Base-by-base conservation (phyloP, 495 filamentous ascomycete species). In the Aspergillus kassunensis region DNA sequence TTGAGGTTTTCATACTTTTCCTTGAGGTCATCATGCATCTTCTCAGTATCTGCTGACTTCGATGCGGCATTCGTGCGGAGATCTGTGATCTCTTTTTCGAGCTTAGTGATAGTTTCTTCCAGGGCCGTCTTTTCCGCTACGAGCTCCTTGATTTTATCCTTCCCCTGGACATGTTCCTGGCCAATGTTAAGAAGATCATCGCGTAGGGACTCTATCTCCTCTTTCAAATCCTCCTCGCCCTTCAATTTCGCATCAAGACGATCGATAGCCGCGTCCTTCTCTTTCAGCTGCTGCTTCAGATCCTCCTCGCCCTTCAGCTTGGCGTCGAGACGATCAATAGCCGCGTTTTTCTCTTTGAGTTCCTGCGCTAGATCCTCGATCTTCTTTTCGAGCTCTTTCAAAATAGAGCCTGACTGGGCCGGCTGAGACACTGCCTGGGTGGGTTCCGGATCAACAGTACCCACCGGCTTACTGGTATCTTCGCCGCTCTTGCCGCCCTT, bases 191-290 rank as follows among this genome's bases (percentile, higher is more conserved):
- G 64, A 7, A 97, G 68, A 44, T 88, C 85, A 35, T 97, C 89
- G 31, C 83, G 82, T 47, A 97, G 73, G 12, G 78, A 80, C 63
- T 96, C 92, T 50, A 96, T 86, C 65, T 97, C 90, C 57, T 97
- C 92, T 37, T 78, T 78, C 27, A 96, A 67, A 12, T 84, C 85
- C n/a, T 93, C 90, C 51, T 90, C 81, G 16, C 85, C 80, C 65
- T 85, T 87, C 19, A 85, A 65, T 62, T 87, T 88, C 19, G 73
- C 73, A 10, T 77, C 75, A 9, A 95, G 71, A 13, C 69, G 71
- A 18, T 87, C 82, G 49, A 95, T 89, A 3, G 78, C 79, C 11
- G 68, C 70, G 51, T 90, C 85, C 57, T 92, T 95, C 23, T 86
- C 75, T n/a, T 75, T 70, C 10, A 95, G 53, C 49, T 87, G 79